Percentiles rank a stretch among this genome's conserved stretches.
phyloP scores from a whole-genome alignment of 2,329 filamentous ascomycete genomes.

The Lachnellula suecica region DNA sequence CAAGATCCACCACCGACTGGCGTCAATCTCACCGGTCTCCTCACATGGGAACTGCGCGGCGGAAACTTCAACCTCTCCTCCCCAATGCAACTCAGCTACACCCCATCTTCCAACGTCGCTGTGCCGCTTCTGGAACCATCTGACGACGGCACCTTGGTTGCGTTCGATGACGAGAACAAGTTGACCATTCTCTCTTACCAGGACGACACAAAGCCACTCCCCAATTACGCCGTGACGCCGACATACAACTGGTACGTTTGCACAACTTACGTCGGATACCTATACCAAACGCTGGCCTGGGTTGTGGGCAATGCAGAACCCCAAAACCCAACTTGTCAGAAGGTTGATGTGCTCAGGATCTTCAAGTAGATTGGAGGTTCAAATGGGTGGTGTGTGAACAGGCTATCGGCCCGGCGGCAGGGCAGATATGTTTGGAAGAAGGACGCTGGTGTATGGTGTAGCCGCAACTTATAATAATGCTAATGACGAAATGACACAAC shows the following conservation, averaged over 20 bases:
- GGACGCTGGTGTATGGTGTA: not conserved
- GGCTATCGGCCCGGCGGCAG: not conserved
- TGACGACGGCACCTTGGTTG: constrained; percentile 29
- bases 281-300: constrained; percentile 44
- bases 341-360: constrained; percentile 40
- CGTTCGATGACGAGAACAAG: constrained; percentile 38
- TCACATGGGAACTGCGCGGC: constrained; percentile 25
- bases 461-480: not conserved
- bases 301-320: constrained; percentile 37
- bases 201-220: constrained; percentile 39
- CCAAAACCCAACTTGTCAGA: constrained; percentile 44
- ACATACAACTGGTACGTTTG: constrained; percentile 45
- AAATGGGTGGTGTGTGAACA: not conserved
- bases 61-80: constrained; percentile 33
- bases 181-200: constrained; percentile 40
- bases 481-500: too few relatives aligned
- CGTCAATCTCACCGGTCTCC: constrained; percentile 13
- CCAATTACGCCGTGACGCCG: constrained; percentile 17
- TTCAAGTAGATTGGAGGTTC: constrained; percentile 5
- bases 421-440: not conserved
- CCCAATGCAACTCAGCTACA: constrained; percentile 36
- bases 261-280: constrained; percentile 40
- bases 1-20: constrained; percentile 20
- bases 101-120: constrained; percentile 40
- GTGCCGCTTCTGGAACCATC: constrained; percentile 38